phyloP scores from a whole-genome alignment of 192 early-diverging fungal species.

The Coemansia asiatica region DNA sequence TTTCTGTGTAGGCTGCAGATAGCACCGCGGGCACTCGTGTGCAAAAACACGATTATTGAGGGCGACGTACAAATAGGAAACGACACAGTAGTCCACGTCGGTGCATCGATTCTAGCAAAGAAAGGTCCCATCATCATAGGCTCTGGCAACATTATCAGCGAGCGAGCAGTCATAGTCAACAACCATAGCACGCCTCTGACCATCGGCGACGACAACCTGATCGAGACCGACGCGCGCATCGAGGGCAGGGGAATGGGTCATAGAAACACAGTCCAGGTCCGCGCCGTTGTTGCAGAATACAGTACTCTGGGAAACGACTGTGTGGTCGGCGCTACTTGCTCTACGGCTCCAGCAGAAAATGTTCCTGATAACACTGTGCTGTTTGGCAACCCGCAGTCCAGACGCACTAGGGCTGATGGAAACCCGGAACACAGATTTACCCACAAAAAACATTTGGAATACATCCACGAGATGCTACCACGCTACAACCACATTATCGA shows the following conservation, averaged over 20 bases:
- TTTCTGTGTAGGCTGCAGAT: conserved; percentile 34
- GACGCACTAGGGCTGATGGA: conserved; percentile 26
- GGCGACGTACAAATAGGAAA: conserved; percentile 50
- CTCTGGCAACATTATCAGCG: conserved; percentile 51
- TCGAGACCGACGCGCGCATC: conserved; percentile 44
- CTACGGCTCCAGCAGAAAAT: conserved; percentile 28
- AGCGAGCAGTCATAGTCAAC: conserved; percentile 43
- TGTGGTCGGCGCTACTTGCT: conserved; percentile 40
- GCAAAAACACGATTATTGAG: conserved; percentile 44
- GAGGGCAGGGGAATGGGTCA: conserved; percentile 51
- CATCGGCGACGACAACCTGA: conserved; percentile 49
- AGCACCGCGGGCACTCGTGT: conserved; percentile 47
- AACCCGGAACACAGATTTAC: conserved; percentile 24
- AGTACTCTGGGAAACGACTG: conserved; percentile 54
- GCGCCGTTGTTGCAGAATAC: conserved; percentile 27
- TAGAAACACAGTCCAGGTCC: conserved; percentile 38
- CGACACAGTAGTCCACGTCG: conserved; percentile 50
- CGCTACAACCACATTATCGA: conserved; percentile 56
- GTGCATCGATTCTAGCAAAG: conserved; percentile 47
- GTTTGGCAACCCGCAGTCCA: conserved; percentile 42
- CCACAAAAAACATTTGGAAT: conserved; percentile 49
- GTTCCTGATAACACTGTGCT: conserved; percentile 49
- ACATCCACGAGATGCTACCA: conserved; percentile 54
- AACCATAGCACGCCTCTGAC: conserved; percentile 32
- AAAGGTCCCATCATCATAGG: conserved; percentile 53